phyloP scores from a whole-genome alignment of 495 filamentous ascomycete genomes.

The Talaromyces wortmannii region DNA sequence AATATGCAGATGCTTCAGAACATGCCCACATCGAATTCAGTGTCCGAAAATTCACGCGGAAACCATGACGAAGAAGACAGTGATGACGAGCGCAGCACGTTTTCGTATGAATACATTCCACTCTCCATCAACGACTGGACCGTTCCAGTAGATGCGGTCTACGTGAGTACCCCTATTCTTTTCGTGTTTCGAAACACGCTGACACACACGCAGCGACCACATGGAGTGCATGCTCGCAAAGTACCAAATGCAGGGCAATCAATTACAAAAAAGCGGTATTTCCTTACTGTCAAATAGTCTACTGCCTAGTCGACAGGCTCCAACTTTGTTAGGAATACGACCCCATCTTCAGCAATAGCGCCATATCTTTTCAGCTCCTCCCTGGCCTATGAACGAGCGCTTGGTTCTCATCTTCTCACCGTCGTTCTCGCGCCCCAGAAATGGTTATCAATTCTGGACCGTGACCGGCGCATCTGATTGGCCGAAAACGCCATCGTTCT shows the following conservation, averaged over 20 bases:
- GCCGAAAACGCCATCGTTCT: too few relatives aligned
- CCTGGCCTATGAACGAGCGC: too few relatives aligned
- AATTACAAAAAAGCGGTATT: slow-evolving; percentile 1
- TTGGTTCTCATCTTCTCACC: too few relatives aligned
- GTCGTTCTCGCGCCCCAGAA: too few relatives aligned
- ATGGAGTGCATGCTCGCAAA: slow-evolving; percentile 4
- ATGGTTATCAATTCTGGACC: too few relatives aligned
- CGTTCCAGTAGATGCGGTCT: slow-evolving; percentile 2
- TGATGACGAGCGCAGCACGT: slow-evolving; percentile 1
- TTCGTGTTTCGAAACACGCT: neutral
- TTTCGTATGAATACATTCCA: slow-evolving; percentile 4
- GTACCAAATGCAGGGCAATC: slow-evolving; percentile 1
- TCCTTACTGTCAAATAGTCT: neutral
- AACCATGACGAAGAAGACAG: neutral
- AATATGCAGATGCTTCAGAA: neutral
- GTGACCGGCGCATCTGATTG: too few relatives aligned
- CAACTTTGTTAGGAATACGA: too few relatives aligned
- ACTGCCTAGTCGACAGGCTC: neutral
- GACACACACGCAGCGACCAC: neutral
- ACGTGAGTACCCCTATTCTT: neutral
- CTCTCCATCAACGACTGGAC: slow-evolving; percentile 5
- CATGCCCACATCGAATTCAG: neutral
- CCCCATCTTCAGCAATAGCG: too few relatives aligned
- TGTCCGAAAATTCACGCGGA: neutral
- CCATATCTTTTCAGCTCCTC: too few relatives aligned